phyloP scores from a whole-genome alignment of 495 filamentous ascomycete species.

The Tetracladium marchalianum region DNA sequence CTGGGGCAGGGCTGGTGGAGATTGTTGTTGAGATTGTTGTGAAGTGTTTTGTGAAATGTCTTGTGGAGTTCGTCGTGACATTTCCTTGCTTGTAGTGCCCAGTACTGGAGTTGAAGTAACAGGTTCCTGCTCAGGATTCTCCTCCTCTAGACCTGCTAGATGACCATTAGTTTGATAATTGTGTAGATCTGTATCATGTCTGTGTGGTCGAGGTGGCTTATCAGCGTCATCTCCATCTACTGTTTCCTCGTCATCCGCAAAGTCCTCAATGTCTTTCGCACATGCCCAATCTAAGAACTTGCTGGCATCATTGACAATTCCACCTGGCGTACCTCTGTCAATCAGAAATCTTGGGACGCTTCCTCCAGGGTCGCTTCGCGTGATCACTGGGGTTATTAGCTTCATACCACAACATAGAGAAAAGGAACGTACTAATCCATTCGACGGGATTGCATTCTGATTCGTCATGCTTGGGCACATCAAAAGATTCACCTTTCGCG shows the following conservation, averaged over 20 bases:
- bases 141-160: conserved; percentile 21
- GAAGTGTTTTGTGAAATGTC: not conserved
- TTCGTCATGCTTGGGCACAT: conserved; percentile 32
- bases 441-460: conserved; percentile 62
- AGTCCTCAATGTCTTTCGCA: conserved; percentile 36
- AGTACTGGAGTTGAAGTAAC: too few species aligned
- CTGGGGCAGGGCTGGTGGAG: not conserved
- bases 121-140: too few species aligned
- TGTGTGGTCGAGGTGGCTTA: conserved; percentile 4
- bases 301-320: conserved; percentile 70
- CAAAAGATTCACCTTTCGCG: conserved; percentile 29
- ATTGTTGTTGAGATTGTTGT: not conserved
- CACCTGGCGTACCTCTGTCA: conserved; percentile 77
- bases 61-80: too few species aligned
- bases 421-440: conserved; percentile 47
- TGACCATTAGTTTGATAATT: conserved; percentile 27
- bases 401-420: too few species aligned
- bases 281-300: conserved; percentile 85
- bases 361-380: conserved; percentile 86
- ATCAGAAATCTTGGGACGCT: conserved; percentile 91
- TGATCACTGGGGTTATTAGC: conserved; percentile 53
- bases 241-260: conserved; percentile 27
- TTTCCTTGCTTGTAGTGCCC: too few species aligned
- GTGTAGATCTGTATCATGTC: conserved; percentile 14
- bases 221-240: conserved; percentile 19